Evolutionary conservation across 1,284 basidiomycete species (phyloP).

Genomic region (Papiliotrema fonsecae): DNA sequence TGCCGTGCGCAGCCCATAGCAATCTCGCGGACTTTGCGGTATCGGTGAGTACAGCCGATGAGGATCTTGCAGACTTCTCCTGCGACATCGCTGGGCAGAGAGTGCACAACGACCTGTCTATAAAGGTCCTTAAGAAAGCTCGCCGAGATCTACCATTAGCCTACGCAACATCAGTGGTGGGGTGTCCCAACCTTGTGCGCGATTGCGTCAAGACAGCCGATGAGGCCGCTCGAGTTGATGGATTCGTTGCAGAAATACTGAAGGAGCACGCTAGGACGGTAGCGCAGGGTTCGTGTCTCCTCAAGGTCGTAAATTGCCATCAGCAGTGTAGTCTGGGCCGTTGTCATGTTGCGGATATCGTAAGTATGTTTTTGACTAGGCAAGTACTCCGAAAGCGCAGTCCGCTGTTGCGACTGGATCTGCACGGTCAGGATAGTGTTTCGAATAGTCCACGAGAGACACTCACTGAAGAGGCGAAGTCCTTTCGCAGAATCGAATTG

Average conservation of each 20-base stretch:
- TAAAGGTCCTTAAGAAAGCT: conserved; percentile 64
- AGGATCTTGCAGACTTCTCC: conserved; percentile 72
- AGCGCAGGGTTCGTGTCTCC: conserved; percentile 73
- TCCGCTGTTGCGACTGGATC: conserved; percentile 67
- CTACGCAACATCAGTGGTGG: neutral
- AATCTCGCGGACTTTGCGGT: conserved; percentile 72
- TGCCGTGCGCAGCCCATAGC: conserved; percentile 79
- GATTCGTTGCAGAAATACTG: conserved; percentile 87
- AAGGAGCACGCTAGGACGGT: conserved; percentile 74
- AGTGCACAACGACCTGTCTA: conserved; percentile 69
- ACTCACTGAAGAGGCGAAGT: conserved; percentile 71
- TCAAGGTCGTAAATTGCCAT: conserved; percentile 86
- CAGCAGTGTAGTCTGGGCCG: conserved; percentile 82
- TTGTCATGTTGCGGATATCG: conserved; percentile 70
- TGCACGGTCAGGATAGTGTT: conserved; percentile 37
- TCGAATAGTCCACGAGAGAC: neutral
- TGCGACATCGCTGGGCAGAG: conserved; percentile 66
- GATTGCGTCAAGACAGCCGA: conserved; percentile 74
- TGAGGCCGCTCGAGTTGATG: conserved; percentile 64
- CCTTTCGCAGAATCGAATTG: conserved; percentile 85
- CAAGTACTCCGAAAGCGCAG: conserved; percentile 61
- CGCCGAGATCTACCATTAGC: conserved; percentile 37
- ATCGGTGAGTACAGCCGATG: conserved; percentile 75
- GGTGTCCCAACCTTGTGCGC: conserved; percentile 65
- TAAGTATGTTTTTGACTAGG: conserved; percentile 58